Conservation (phyloP, 1,284 basidiomycete species). For the Ceratobasidium sp. region DNA sequence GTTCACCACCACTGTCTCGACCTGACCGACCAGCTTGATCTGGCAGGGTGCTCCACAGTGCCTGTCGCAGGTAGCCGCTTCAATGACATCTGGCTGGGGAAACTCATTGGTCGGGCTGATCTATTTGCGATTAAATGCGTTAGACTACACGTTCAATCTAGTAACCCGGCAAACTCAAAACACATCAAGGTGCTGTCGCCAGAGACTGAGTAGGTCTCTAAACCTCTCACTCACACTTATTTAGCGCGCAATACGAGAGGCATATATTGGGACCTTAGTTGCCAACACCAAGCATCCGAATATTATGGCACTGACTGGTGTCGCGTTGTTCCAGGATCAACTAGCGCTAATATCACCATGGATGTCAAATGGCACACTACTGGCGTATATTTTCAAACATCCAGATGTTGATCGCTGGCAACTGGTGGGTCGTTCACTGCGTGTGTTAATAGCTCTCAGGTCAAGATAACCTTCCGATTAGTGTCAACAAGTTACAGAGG, state of each 20-base stretch:
- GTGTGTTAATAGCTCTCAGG: neutral
- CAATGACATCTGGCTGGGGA: neutral
- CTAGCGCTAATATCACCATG: neutral
- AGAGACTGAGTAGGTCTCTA: no score
- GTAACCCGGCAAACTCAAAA: neutral
- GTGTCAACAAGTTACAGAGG: neutral
- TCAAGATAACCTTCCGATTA: neutral
- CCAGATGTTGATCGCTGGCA: neutral
- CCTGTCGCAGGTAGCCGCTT: neutral
- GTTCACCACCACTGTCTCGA: neutral
- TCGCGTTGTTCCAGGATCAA: neutral
- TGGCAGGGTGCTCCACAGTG: neutral
- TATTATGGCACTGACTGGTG: neutral
- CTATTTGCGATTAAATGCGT: neutral
- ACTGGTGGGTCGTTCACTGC: neutral
- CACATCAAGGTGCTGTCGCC: neutral
- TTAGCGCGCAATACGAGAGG: conserved; percentile 3
- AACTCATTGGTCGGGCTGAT: neutral
- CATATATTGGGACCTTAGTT: neutral
- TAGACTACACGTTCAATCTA: neutral
- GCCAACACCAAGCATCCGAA: neutral
- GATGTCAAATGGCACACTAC: conserved; percentile 10
- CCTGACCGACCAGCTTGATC: neutral
- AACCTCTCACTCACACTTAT: neutral
- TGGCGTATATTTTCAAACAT: neutral